phyloP scores from a whole-genome alignment of 2,329 filamentous ascomycete species.

The Pseudopyricularia cyperi region DNA sequence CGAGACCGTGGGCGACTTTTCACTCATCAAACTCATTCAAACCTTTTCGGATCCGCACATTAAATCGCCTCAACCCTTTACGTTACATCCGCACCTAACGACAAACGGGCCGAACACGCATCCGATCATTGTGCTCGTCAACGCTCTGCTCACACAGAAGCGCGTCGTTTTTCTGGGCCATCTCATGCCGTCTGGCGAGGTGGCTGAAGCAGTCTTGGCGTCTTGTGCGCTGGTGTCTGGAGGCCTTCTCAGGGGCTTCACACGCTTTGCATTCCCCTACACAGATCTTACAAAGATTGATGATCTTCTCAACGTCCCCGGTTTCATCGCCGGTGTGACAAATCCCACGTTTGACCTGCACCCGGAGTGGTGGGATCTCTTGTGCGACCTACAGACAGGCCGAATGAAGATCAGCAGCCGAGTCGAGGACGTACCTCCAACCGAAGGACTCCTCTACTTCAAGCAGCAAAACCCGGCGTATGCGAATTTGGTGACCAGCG shows the following conservation, averaged over 20 bases:
- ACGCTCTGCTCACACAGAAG: constrained; percentile 92
- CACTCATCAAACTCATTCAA: constrained; percentile 90
- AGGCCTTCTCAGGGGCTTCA: constrained; percentile 85
- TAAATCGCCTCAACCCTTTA: constrained; percentile 73
- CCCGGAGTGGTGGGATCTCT: constrained; percentile 94
- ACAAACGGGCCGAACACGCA: constrained; percentile 84
- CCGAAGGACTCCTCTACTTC: constrained; percentile 78
- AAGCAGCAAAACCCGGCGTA: constrained; percentile 61
- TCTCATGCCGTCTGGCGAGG: constrained; percentile 87
- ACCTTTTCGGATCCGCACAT: constrained; percentile 77
- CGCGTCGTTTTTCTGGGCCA: constrained; percentile 91
- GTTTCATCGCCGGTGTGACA: constrained; percentile 94
- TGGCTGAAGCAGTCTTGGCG: constrained; percentile 95
- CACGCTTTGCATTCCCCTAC: constrained; percentile 91
- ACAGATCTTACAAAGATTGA: constrained; percentile 97
- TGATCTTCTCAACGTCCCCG: constrained; percentile 86
- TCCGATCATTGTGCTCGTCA: constrained; percentile 87
- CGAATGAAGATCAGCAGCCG: constrained; percentile 88
- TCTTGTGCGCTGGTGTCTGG: constrained; percentile 89
- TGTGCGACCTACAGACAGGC: constrained; percentile 85
- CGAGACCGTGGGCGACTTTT: constrained; percentile 96
- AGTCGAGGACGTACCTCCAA: constrained; percentile 68
- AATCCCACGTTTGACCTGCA: constrained; percentile 94
- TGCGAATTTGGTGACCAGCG: constrained; percentile 32
- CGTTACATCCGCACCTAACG: constrained; percentile 80